Conservation (phyloP, 2,329 filamentous ascomycete genomes). For the Trichoderma afroharzianum region DNA sequence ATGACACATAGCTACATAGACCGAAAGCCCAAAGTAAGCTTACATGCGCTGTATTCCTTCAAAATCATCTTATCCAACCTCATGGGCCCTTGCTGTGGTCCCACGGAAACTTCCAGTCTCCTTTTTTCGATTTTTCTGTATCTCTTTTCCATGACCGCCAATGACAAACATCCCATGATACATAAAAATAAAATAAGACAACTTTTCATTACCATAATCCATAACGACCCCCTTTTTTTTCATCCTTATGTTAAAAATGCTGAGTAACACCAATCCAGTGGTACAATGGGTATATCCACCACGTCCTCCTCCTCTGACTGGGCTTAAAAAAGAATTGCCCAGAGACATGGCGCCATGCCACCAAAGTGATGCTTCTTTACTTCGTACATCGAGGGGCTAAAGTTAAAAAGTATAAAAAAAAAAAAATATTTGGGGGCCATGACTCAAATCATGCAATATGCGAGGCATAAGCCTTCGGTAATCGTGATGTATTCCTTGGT, state of each 20-base stretch:
- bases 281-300: constrained; percentile 15
- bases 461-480: background rate
- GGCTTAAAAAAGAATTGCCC: background rate
- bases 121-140: background rate
- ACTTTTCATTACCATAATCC: constrained; percentile 15
- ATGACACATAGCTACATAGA: background rate
- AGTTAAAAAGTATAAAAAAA: background rate
- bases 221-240: background rate
- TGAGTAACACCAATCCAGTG: constrained; percentile 14
- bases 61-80: background rate
- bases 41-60: constrained; percentile 3
- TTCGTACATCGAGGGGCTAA: background rate
- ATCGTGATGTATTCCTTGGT: background rate
- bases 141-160: background rate
- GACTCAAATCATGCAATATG: background rate
- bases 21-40: background rate
- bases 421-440: background rate
- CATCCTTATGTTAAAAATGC: background rate
- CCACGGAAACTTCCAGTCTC: background rate
- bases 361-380: background rate
- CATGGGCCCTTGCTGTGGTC: background rate
- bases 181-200: background rate
- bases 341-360: constrained; percentile 11
- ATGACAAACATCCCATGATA: background rate
- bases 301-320: constrained; percentile 12